phyloP scores from a whole-genome alignment of 2,329 filamentous ascomycete species.

The Dothistroma septosporum region DNA sequence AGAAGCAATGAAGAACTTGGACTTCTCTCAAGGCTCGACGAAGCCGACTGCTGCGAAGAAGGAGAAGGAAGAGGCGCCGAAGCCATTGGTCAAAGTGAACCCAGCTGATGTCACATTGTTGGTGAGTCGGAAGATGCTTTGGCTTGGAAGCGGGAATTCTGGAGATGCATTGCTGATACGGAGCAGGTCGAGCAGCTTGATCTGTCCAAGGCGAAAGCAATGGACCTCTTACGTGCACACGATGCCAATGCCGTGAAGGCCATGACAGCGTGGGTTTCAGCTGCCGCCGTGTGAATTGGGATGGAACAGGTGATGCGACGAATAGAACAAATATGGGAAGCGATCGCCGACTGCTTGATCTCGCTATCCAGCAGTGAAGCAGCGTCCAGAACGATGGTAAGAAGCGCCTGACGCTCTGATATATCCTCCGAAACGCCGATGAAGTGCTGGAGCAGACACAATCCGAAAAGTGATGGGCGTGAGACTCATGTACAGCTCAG shows the following conservation, averaged over 20 bases:
- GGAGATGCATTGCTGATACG: background rate
- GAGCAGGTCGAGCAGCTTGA: slow-evolving; percentile 67
- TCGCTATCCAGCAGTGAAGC: background rate
- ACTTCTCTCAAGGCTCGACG: slow-evolving; percentile 41
- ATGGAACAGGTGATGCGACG: background rate
- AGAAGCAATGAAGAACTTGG: slow-evolving; percentile 66
- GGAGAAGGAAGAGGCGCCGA: slow-evolving; percentile 32
- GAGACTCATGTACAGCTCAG: background rate
- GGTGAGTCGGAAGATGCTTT: slow-evolving; percentile 41
- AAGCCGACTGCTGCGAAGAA: slow-evolving; percentile 31
- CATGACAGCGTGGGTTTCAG: slow-evolving; percentile 56
- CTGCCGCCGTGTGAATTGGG: background rate
- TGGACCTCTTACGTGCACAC: slow-evolving; percentile 66
- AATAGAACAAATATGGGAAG: background rate
- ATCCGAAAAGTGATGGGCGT: background rate
- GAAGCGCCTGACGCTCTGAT: background rate
- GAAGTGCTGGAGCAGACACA: background rate
- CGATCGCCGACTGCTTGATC: background rate
- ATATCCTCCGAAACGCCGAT: background rate
- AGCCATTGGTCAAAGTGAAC: slow-evolving; percentile 65
- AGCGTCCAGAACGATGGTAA: background rate
- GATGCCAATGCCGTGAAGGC: slow-evolving; percentile 67
- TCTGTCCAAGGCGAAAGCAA: slow-evolving; percentile 65
- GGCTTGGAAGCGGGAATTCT: background rate
- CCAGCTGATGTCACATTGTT: slow-evolving; percentile 65